Percentiles rank a stretch among this genome's conserved stretches.
Evolutionary conservation across 768 basidiomycete genomes (phyloP).

Genomic region (Suillus hirtellus): DNA sequence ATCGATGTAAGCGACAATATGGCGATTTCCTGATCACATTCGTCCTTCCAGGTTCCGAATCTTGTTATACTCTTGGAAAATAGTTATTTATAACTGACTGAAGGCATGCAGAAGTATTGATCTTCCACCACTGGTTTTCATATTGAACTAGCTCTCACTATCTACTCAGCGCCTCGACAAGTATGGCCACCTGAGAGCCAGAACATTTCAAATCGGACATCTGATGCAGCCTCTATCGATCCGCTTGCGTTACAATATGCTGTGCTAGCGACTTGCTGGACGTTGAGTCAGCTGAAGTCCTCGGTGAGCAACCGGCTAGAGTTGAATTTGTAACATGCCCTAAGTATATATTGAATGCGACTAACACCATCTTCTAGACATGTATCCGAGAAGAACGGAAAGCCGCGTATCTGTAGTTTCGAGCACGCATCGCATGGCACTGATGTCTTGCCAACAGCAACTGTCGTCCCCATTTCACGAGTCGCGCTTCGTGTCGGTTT

Average conservation of each 20-base stretch:
- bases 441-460: conserved; percentile 6
- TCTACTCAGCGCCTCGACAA: background rate
- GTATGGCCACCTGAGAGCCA: background rate
- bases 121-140: background rate
- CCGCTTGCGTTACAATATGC: background rate
- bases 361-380: background rate
- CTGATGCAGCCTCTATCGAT: background rate
- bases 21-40: background rate
- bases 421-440: background rate
- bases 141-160: background rate
- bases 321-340: background rate
- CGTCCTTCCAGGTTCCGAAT: background rate
- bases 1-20: background rate
- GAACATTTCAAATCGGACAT: background rate
- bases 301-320: background rate
- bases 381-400: conserved; percentile 2
- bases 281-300: background rate
- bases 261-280: background rate
- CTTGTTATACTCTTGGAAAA: background rate
- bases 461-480: background rate
- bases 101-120: background rate
- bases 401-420: background rate
- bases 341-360: background rate
- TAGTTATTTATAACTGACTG: background rate
- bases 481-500: background rate